Evolutionary conservation across 257 asterid species (phyloP).

Genomic region (Solanum chaucha): DNA sequence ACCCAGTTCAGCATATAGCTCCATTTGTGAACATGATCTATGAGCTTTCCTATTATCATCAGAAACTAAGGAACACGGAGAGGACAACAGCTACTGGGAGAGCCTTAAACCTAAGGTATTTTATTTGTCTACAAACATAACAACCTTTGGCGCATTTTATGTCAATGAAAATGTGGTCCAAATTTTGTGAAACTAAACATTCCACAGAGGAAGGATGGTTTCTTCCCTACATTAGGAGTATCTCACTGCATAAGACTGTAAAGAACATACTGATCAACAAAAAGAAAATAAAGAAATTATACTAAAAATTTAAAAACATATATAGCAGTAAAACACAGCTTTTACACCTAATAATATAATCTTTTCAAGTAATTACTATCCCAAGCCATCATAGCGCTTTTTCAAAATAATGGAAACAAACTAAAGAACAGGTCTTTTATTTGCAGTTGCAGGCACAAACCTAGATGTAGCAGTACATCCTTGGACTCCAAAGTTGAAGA

Average conservation of each 20-base stretch:
- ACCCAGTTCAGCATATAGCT: background rate
- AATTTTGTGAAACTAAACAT: background rate
- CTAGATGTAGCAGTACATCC: slow-evolving; percentile 88
- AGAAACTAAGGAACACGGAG: background rate
- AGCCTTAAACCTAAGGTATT: background rate
- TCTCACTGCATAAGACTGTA: background rate
- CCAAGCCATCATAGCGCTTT: background rate
- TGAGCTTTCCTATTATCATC: background rate
- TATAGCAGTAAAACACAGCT: background rate
- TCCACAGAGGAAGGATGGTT: background rate
- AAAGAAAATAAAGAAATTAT: background rate
- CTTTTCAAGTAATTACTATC: background rate
- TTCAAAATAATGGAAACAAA: background rate
- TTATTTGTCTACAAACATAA: background rate
- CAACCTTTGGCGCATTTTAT: background rate
- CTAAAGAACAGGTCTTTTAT: background rate
- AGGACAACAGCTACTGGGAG: background rate
- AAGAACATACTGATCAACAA: background rate
- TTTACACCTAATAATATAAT: background rate
- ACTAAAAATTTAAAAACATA: background rate
- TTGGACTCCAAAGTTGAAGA: slow-evolving; percentile 87
- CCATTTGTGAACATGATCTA: background rate
- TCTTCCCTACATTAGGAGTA: background rate
- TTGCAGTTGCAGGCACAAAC: slow-evolving; percentile 36
- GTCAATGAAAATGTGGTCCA: background rate